Conservation (phyloP, 164 flowering plant genomes). For the Sedum album region DNA sequence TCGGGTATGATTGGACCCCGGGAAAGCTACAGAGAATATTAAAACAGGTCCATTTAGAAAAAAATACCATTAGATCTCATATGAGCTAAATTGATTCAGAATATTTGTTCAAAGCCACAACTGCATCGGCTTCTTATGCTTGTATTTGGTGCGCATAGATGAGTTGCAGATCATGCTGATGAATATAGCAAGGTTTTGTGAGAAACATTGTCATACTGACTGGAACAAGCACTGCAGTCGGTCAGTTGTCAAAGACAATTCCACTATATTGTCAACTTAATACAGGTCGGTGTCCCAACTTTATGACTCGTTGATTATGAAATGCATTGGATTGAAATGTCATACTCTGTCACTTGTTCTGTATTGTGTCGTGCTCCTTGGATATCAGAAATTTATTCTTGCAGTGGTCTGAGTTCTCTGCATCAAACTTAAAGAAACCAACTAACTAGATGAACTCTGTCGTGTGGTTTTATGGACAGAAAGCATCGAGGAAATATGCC, state of each 20-base stretch:
- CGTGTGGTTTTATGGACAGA: neutral
- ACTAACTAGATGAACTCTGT: slow-evolving; percentile 1
- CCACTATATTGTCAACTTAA: neutral
- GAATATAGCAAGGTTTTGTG: neutral
- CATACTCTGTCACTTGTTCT: neutral
- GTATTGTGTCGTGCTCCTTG: neutral
- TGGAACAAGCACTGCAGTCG: neutral
- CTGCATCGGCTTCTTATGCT: neutral
- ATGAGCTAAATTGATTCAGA: neutral
- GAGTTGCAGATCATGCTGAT: neutral
- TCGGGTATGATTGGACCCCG: neutral
- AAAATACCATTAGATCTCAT: neutral
- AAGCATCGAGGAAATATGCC: neutral
- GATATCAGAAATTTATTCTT: neutral
- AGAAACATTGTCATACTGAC: neutral
- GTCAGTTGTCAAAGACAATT: neutral
- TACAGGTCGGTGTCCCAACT: slow-evolving; percentile 2
- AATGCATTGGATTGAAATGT: neutral
- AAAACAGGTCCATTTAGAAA: neutral
- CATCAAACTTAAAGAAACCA: slow-evolving; percentile 1
- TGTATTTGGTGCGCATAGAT: neutral
- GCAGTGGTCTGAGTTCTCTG: neutral
- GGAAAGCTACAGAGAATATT: neutral
- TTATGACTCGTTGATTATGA: neutral
- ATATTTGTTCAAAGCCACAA: slow-evolving; percentile 1